Percentiles rank a stretch among this genome's conserved stretches.
Conservation (phyloP, 441 rosid species). For the Pelargonium australe region DNA sequence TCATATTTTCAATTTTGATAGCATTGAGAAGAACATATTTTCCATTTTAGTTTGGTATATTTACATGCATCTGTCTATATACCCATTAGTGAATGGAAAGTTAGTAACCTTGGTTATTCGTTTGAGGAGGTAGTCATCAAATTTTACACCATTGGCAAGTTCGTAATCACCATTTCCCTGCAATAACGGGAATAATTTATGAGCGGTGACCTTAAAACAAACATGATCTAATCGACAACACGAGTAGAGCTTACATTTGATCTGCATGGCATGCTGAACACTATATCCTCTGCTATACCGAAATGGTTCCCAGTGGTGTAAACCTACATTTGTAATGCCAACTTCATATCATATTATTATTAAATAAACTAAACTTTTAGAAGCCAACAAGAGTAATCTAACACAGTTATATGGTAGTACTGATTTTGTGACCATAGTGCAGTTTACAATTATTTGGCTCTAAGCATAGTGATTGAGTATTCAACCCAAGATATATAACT, state of each 20-base stretch:
- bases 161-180: constrained; percentile 98
- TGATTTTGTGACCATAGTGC: background rate
- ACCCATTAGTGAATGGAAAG: background rate
- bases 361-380: too few species aligned
- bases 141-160: constrained; percentile 68
- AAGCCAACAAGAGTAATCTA: too few species aligned
- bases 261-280: constrained; percentile 96
- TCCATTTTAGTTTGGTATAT: background rate
- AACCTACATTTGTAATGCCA: constrained; percentile 41
- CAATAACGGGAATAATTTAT: constrained; percentile 8
- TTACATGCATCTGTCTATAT: too few species aligned
- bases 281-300: constrained; percentile 73
- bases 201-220: background rate
- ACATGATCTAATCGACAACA: background rate
- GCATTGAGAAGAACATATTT: background rate
- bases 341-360: background rate
- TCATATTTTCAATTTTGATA: background rate
- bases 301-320: constrained; percentile 79
- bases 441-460: background rate
- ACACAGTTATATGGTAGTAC: background rate
- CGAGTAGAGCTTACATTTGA: constrained; percentile 55
- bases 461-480: background rate
- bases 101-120: constrained; percentile 60
- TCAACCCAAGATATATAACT: too few species aligned
- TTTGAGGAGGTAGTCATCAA: constrained; percentile 73